phyloP scores from a whole-genome alignment of 306 rosid genomes.

The Glycine latifolia region DNA sequence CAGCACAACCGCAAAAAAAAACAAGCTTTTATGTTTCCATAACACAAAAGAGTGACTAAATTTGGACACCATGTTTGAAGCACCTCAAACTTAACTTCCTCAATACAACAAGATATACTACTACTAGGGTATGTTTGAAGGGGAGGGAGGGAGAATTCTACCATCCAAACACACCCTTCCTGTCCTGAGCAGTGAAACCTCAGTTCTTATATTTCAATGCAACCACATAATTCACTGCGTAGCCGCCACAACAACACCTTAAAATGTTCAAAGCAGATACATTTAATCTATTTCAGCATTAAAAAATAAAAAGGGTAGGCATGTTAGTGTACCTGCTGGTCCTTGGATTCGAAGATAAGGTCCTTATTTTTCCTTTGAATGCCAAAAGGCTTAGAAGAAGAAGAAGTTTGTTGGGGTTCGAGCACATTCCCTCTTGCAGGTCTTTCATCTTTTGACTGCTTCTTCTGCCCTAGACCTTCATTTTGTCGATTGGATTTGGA shows the following conservation, averaged over 20 bases:
- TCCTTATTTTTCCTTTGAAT: constrained; percentile 72
- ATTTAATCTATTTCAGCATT: too few relatives aligned
- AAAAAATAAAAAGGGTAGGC: neutral
- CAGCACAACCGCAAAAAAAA: too few relatives aligned
- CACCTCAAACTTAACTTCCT: neutral
- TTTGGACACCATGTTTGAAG: neutral
- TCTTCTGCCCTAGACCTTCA: constrained; percentile 51
- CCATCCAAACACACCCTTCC: neutral
- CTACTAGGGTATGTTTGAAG: neutral
- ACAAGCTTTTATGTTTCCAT: neutral
- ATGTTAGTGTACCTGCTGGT: constrained; percentile 63
- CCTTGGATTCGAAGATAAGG: constrained; percentile 56
- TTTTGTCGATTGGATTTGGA: constrained; percentile 48
- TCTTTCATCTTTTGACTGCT: constrained; percentile 57
- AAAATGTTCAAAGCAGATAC: too few relatives aligned
- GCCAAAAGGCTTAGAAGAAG: constrained; percentile 63
- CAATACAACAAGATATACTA: too few relatives aligned
- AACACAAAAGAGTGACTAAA: constrained; percentile 12
- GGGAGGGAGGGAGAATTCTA: neutral
- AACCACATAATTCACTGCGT: too few relatives aligned
- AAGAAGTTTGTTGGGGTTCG: constrained; percentile 52
- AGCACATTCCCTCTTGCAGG: constrained; percentile 49
- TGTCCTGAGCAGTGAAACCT: too few relatives aligned
- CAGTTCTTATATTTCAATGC: too few relatives aligned
- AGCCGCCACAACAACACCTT: too few relatives aligned